These are phyloP conservation scores for Microbotryum saponariae DNA, from an alignment of 1,284 basidiomycete genomes.

Conservation along the genomic window DNA sequence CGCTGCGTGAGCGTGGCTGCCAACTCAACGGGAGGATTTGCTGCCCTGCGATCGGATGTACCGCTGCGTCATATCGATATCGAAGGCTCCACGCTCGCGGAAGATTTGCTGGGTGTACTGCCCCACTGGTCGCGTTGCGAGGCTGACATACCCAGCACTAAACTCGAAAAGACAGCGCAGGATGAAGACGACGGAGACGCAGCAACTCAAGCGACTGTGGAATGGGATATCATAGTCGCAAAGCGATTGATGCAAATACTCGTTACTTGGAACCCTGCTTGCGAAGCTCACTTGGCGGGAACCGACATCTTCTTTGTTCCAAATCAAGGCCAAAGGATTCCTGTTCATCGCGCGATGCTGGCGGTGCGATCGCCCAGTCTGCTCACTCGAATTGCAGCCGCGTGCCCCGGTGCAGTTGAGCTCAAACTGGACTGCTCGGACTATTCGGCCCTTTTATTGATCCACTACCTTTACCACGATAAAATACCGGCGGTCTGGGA, in stretches of 20 bases:
- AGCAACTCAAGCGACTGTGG: slow-evolving; percentile 30
- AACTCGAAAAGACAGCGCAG: not conserved
- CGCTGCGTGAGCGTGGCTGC: slow-evolving; percentile 75
- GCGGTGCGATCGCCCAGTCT: slow-evolving; percentile 55
- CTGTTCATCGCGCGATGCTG: slow-evolving; percentile 61
- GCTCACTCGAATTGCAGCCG: slow-evolving; percentile 35
- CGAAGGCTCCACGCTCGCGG: slow-evolving; percentile 54
- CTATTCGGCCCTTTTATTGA: slow-evolving; percentile 63
- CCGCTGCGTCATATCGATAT: slow-evolving; percentile 54
- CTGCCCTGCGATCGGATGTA: slow-evolving; percentile 71
- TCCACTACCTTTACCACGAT: slow-evolving; percentile 85
- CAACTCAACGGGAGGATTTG: slow-evolving; percentile 83
- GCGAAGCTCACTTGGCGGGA: slow-evolving; percentile 43
- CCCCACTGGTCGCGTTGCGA: slow-evolving; percentile 46
- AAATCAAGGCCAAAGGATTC: slow-evolving; percentile 46
- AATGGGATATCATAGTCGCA: slow-evolving; percentile 49
- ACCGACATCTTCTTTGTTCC: slow-evolving; percentile 56
- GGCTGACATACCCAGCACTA: not conserved
- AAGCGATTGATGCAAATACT: slow-evolving; percentile 46
- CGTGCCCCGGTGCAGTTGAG: slow-evolving; percentile 21
- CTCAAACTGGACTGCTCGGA: slow-evolving; percentile 49
- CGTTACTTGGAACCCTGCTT: slow-evolving; percentile 29
- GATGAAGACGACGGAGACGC: slow-evolving; percentile 35
- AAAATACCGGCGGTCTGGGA: slow-evolving; percentile 79
- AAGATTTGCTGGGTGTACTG: slow-evolving; percentile 60